Percentiles rank a stretch among this genome's conserved stretches.
phyloP scores from a whole-genome alignment of 2,329 filamentous ascomycete genomes.

The Apiospora kogelbergensis region DNA sequence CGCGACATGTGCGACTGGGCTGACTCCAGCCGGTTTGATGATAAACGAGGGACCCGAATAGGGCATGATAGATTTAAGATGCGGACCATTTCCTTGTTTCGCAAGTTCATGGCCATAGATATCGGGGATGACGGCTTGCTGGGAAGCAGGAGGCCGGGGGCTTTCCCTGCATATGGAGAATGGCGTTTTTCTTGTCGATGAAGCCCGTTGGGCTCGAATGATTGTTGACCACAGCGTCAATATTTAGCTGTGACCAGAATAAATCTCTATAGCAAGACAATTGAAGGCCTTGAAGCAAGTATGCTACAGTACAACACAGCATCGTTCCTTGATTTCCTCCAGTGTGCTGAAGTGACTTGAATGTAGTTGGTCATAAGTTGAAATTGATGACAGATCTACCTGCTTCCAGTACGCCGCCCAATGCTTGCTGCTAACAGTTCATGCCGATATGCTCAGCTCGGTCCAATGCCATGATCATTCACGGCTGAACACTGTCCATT shows the following conservation, averaged over 20 bases:
- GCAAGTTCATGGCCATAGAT: background rate
- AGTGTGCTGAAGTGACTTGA: background rate
- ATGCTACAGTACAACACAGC: background rate
- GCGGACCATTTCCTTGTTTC: background rate
- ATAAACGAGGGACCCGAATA: background rate
- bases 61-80: background rate
- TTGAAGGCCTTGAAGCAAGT: background rate
- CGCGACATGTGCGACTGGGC: background rate
- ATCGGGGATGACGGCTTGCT: background rate
- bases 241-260: background rate
- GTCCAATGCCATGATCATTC: background rate
- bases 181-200: background rate
- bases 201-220: background rate
- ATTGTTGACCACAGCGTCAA: background rate
- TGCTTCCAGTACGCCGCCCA: conserved; percentile 10
- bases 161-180: background rate
- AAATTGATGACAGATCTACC: background rate
- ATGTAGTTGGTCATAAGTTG: background rate
- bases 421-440: conserved; percentile 5
- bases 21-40: background rate
- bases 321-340: background rate
- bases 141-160: background rate
- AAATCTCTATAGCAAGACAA: background rate
- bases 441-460: background rate
- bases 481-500: background rate